These are phyloP conservation scores for Dactylonectria estremocensis DNA, from an alignment of 2,329 filamentous ascomycete species.

Conservation along the genomic window DNA sequence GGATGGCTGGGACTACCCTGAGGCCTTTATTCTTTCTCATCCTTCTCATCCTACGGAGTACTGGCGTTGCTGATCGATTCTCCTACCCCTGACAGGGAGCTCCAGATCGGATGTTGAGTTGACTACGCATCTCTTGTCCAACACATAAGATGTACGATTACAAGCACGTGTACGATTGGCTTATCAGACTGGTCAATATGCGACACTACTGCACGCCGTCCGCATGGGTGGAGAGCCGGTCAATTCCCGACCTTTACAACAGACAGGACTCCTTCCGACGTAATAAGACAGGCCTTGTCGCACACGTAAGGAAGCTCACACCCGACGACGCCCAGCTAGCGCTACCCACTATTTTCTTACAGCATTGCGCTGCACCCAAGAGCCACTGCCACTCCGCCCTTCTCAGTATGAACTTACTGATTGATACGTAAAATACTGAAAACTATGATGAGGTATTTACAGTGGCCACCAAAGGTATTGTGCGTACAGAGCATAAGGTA, in stretches of 20 bases:
- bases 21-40: not conserved
- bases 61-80: not conserved
- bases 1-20: not conserved
- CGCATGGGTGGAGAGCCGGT: not conserved
- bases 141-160: not conserved
- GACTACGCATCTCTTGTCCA: not conserved
- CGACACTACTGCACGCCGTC: not conserved
- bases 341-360: not conserved
- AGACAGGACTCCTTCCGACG: not conserved
- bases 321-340: not conserved
- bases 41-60: not conserved
- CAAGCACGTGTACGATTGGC: not conserved
- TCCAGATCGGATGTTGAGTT: not conserved
- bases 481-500: not conserved
- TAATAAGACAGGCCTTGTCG: not conserved
- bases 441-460: not conserved
- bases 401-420: not conserved
- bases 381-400: not conserved
- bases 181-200: not conserved
- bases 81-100: not conserved
- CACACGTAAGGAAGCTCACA: not conserved
- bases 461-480: not conserved
- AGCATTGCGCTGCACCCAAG: not conserved
- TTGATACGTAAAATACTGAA: not conserved
- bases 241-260: not conserved